A percentile compares a stretch with the other conserved stretches of the same genome.
phyloP scores from a whole-genome alignment of 2,329 filamentous ascomycete genomes.

The Fusarium sp. region DNA sequence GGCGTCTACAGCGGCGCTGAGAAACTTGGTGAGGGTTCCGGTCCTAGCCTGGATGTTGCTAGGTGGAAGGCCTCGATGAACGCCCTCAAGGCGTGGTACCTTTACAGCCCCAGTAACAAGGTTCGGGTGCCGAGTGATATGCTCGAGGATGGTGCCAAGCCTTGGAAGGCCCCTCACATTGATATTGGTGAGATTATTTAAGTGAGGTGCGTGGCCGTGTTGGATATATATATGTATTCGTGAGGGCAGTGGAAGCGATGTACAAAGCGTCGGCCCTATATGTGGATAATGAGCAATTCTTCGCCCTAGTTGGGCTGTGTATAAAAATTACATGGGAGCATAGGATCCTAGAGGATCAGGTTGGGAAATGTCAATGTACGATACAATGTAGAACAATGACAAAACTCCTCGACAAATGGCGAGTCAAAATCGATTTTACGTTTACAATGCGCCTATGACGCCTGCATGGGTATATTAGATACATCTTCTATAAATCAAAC shows the following conservation, averaged over 20 bases:
- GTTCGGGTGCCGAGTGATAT: conserved; percentile 79
- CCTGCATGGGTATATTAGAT: conserved; percentile 40
- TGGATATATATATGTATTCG: conserved; percentile 43
- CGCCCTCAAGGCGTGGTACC: conserved; percentile 93
- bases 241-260: conserved; percentile 31
- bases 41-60: conserved; percentile 82
- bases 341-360: conserved; percentile 43
- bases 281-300: conserved; percentile 50
- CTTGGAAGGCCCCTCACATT: conserved; percentile 78
- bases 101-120: conserved; percentile 84
- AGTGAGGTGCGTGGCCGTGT: conserved; percentile 32
- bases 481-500: conserved; percentile 23
- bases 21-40: conserved; percentile 92
- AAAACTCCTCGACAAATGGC: conserved; percentile 46
- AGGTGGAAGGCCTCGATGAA: conserved; percentile 85
- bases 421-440: conserved; percentile 47
- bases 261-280: conserved; percentile 39
- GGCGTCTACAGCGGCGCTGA: conserved; percentile 93
- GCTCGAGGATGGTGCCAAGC: conserved; percentile 71
- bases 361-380: conserved; percentile 56
- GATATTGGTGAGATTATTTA: conserved; percentile 80
- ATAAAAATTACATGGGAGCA: conserved; percentile 52
- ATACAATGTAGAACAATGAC: conserved; percentile 59
- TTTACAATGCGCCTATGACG: conserved; percentile 32
- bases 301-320: conserved; percentile 51